Base-by-base conservation (phyloP, 2,329 filamentous ascomycete genomes). In the Botrytis hyacinthi region DNA sequence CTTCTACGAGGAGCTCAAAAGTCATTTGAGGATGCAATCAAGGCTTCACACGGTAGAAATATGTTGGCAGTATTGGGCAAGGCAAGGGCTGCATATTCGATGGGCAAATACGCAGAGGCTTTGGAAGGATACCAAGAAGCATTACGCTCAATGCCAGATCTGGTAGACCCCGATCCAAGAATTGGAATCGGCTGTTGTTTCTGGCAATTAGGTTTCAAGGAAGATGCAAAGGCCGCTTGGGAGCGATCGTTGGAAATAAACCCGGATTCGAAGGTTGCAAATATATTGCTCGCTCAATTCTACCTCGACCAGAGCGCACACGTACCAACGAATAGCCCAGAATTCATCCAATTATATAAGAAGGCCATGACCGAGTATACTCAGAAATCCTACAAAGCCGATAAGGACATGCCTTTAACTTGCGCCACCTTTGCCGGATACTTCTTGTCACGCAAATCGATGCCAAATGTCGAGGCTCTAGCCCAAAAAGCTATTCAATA, bases 101-200 rank as follows among this genome's bases (percentile, higher is more conserved):
- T 97, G 79, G 93, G 92, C 73, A 94, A 94, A 82, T 97, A 93
- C 79, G 87, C 91, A 0, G 94, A 98, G 71, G 92, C 97, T 22
- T 84, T 98, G 70, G 88, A 92, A 74, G 87, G 89, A 37, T 99
- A 98, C 81, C 96, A 99, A 83, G 92, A 93, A 74, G 94, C 94
- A 26, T 85, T 99, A 69, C 87, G 90, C 78, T 94, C 92, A 82
- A 94, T 95, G 85, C 96, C 96, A 2, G 90, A 93, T 77, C 87
- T 98, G 79, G 89, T 92, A 60, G 96, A 99, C 80, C 96, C 96
- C 0, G 96, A 99, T 82, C 97, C 96, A 77, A 90, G 97, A 78
- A 95, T 99, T 78, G 96, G 96, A 72, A 95, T 99, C 80, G 96
- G 96, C 63, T 96, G 94, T 83, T 99, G 96, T 85, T 92, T 98